Base-by-base conservation (phyloP, 2,329 filamentous ascomycete genomes). In the Monilinia fructigena region DNA sequence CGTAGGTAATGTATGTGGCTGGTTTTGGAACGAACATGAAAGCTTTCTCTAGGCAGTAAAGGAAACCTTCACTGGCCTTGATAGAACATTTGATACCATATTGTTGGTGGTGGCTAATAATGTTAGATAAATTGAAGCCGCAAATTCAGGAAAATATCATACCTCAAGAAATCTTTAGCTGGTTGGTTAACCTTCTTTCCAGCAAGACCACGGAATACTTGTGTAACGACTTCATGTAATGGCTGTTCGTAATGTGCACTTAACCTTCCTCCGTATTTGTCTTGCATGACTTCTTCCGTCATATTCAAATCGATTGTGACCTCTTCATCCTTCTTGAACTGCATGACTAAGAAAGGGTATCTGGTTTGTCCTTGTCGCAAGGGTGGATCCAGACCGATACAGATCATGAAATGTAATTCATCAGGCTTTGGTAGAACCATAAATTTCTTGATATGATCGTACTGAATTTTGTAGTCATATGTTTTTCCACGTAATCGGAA, bases 401-500 rank as follows among this genome's bases (percentile, higher is more conserved):
- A 94, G 71, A 99, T 92, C 82, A 99, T 90, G 72, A 91, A 93
- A 77, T 99, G 95, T 73, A 95, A 87, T 72, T 99, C 95, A 77
- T 99, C 95, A n/a, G 95, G 95, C 81, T 99, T 99, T 58, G 95
- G 95, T 7, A 99, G 87, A 40, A 98, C 86, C 88, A 99, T 97
- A 77, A 98, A 98, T 78, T 98, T 98, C 83, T 99, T 99, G 80
- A 98, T 93, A 60, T 89, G 88, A 67, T 97, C 92, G 80, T 97
- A 99, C 78, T 97, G 93, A 72, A 99, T 98, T 85, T 99, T 99
- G 87, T 99, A 99, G 82, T 99, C 96, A 82, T 99, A 99, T 31
- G 95, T 99, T 82, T 99, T 99, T 75, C 95, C 95, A 71, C 95
- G 94, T 69, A 99, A 85, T 70, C 95, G 90, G 85, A 99, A 98